Percentiles rank a stretch among this genome's conserved stretches.
Conservation (phyloP, 1,284 basidiomycete species). For the Ceratobasidium sp. region DNA sequence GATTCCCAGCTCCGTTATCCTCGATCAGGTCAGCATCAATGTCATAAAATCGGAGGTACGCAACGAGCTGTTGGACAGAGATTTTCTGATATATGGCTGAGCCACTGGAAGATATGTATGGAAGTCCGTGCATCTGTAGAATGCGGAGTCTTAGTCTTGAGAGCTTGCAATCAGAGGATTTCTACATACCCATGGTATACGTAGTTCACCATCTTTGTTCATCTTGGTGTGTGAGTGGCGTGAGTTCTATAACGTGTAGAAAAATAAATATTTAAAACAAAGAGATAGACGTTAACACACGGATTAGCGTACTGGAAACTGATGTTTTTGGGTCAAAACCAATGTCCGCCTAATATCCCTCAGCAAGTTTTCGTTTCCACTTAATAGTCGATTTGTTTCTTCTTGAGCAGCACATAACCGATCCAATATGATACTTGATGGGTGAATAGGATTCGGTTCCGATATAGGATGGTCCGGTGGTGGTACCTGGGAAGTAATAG, state of each 20-base stretch:
- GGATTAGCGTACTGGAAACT: neutral
- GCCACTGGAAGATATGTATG: too few relatives aligned
- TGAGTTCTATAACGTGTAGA: neutral
- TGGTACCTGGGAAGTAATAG: neutral
- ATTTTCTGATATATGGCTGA: neutral
- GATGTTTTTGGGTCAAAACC: neutral
- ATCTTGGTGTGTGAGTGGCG: neutral
- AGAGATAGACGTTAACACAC: neutral
- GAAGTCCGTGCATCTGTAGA: too few relatives aligned
- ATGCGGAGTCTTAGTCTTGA: too few relatives aligned
- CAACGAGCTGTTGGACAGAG: neutral
- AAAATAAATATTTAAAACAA: neutral
- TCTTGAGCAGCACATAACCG: neutral
- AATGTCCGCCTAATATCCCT: neutral
- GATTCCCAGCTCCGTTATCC: neutral
- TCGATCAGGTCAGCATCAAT: neutral
- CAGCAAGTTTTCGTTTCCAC: neutral
- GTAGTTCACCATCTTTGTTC: too few relatives aligned
- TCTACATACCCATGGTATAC: too few relatives aligned
- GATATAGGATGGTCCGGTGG: too few relatives aligned
- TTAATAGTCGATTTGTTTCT: neutral
- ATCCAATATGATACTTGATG: neutral
- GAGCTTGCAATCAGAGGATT: too few relatives aligned
- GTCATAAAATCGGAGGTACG: slow-evolving; percentile 15
- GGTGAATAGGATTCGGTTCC: neutral